phyloP scores from a whole-genome alignment of 2,329 filamentous ascomycete genomes.

The Botrytis elliptica region DNA sequence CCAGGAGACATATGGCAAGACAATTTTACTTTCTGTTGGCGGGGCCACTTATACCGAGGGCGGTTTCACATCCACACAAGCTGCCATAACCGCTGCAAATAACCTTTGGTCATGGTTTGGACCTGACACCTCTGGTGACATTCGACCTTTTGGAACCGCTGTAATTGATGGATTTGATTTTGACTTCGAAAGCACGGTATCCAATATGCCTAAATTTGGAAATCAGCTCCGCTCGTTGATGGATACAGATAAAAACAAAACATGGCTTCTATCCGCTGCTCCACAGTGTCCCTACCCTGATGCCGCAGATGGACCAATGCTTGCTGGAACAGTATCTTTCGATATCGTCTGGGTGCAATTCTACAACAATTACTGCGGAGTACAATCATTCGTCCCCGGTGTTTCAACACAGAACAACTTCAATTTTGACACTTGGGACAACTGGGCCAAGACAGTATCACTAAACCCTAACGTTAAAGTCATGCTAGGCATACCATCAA shows the following conservation, averaged over 20 bases:
- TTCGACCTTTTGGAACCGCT: constrained; percentile 65
- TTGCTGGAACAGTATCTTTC: constrained; percentile 50
- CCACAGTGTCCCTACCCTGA: constrained; percentile 70
- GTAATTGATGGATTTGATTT: constrained; percentile 75
- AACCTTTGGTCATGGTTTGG: constrained; percentile 72
- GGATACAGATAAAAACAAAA: constrained; percentile 50
- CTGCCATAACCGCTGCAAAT: constrained; percentile 56
- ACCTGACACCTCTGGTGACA: constrained; percentile 48
- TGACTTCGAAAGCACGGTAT: constrained; percentile 62
- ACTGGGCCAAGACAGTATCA: constrained; percentile 58
- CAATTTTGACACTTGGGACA: constrained; percentile 64
- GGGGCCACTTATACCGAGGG: constrained; percentile 69
- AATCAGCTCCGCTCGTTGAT: constrained; percentile 55
- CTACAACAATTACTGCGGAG: constrained; percentile 57
- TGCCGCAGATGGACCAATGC: constrained; percentile 54
- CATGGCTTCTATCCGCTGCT: constrained; percentile 61
- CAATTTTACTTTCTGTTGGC: constrained; percentile 69
- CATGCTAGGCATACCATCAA: constrained; percentile 59
- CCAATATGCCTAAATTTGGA: constrained; percentile 62
- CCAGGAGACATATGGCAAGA: constrained; percentile 63
- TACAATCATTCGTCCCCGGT: constrained; percentile 50
- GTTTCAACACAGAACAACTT: constrained; percentile 50
- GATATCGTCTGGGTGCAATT: constrained; percentile 46
- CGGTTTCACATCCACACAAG: constrained; percentile 56
- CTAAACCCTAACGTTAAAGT: constrained; percentile 61